Evolutionary conservation across 305 asterid genomes (phyloP).

Genomic region (Euphrasia arctica): DNA sequence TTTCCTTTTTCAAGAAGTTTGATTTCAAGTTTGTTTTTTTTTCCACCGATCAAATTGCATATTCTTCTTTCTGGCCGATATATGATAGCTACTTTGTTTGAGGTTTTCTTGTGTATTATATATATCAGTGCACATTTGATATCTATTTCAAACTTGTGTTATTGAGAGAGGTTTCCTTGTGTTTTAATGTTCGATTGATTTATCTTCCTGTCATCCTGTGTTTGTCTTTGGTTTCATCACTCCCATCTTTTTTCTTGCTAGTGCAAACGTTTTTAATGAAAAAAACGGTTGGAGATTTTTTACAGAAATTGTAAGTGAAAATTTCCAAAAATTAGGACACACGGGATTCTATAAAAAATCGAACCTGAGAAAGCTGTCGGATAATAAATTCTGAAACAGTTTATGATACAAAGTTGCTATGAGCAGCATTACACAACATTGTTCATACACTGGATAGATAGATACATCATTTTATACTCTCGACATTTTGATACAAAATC

Average conservation of each 20-base stretch:
- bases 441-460: no score
- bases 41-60: conserved; percentile 31
- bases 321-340: no score
- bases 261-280: no score
- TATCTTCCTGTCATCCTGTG: background rate
- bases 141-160: conserved; percentile 20
- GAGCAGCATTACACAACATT: no score
- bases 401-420: no score
- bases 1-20: conserved; percentile 19
- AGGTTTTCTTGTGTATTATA: conserved; percentile 35
- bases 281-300: no score
- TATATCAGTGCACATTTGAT: conserved; percentile 19
- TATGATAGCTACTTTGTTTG: conserved; percentile 30
- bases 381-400: no score
- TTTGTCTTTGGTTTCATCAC: background rate
- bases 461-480: no score
- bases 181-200: conserved; percentile 17
- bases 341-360: no score
- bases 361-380: no score
- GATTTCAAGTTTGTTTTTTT: conserved; percentile 32
- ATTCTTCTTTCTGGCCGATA: conserved; percentile 32
- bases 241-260: background rate
- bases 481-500: no score
- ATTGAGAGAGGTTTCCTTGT: conserved; percentile 20
- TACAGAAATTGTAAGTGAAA: no score